Evolutionary conservation across 179 eudicot genomes (phyloP).

Genomic region (Pouteria campechiana): DNA sequence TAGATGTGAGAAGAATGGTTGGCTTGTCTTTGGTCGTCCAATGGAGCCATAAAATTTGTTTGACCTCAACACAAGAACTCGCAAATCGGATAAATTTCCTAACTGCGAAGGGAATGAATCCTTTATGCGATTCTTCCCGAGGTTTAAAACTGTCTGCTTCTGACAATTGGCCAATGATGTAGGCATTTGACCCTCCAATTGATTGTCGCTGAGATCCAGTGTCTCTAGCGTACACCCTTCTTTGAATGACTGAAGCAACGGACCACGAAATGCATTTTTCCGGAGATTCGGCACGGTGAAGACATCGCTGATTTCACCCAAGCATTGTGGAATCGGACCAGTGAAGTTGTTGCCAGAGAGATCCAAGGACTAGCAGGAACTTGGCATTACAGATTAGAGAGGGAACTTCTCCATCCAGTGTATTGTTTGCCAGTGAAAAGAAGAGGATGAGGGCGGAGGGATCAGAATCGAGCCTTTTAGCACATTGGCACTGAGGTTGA

Average conservation of each 20-base stretch:
- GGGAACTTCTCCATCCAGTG: constrained; percentile 11
- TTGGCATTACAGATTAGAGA: constrained; percentile 7
- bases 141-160: neutral
- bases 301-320: neutral
- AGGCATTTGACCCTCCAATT: constrained; percentile 11
- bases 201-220: constrained; percentile 7
- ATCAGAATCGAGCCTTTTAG: constrained; percentile 1
- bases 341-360: constrained; percentile 11
- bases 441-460: constrained; percentile 5
- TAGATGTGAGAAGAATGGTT: too few relatives aligned
- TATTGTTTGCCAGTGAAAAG: constrained; percentile 18
- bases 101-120: constrained; percentile 6
- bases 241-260: neutral
- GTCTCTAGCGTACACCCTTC: neutral
- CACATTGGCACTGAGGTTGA: constrained; percentile 2
- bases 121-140: constrained; percentile 1
- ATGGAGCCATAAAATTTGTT: constrained; percentile 12
- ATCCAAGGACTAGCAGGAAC: constrained; percentile 24
- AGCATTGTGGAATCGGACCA: constrained; percentile 8
- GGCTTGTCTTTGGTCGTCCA: constrained; percentile 2
- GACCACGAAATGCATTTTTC: neutral
- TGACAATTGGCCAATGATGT: constrained; percentile 4
- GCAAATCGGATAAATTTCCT: neutral
- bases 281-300: neutral
- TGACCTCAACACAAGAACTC: constrained; percentile 11